These are phyloP conservation scores for Pueraria montana DNA, from an alignment of 306 rosid genomes.

Conservation along the genomic window DNA sequence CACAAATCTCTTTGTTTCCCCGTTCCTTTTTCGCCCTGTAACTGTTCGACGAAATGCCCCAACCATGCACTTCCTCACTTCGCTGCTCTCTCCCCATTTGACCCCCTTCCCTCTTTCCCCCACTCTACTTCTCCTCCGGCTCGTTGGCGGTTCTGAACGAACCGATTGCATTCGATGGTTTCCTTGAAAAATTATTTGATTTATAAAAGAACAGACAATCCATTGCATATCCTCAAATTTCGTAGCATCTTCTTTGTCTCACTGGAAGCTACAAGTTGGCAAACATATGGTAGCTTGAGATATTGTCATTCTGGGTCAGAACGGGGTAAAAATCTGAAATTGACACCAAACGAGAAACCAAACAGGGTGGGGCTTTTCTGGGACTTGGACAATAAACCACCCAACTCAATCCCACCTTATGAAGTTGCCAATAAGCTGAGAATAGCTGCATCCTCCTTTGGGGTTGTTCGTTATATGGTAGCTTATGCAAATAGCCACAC, in stretches of 20 bases:
- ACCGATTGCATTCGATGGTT: conserved; percentile 18
- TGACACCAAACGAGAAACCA: conserved; percentile 37
- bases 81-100: conserved; percentile 39
- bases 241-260: conserved; percentile 39
- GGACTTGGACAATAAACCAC: conserved; percentile 91
- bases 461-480: conserved; percentile 69
- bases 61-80: conserved; percentile 19
- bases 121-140: conserved; percentile 28
- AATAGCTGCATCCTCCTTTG: conserved; percentile 73
- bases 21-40: not conserved
- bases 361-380: conserved; percentile 78
- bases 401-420: conserved; percentile 72
- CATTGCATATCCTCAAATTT: conserved; percentile 48
- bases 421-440: conserved; percentile 81
- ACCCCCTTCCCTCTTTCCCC: conserved; percentile 25
- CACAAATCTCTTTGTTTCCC: not conserved
- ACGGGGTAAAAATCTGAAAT: conserved; percentile 23
- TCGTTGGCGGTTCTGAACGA: conserved; percentile 15
- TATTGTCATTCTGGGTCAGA: conserved; percentile 48
- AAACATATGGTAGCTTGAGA: conserved; percentile 32
- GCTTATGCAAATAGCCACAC: conserved; percentile 78
- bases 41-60: not conserved
- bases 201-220: conserved; percentile 14
- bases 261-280: not conserved
- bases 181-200: conserved; percentile 15